These are phyloP conservation scores for Eucalyptus lansdowneana DNA, from an alignment of 345 rosid genomes.

Conservation along the genomic window DNA sequence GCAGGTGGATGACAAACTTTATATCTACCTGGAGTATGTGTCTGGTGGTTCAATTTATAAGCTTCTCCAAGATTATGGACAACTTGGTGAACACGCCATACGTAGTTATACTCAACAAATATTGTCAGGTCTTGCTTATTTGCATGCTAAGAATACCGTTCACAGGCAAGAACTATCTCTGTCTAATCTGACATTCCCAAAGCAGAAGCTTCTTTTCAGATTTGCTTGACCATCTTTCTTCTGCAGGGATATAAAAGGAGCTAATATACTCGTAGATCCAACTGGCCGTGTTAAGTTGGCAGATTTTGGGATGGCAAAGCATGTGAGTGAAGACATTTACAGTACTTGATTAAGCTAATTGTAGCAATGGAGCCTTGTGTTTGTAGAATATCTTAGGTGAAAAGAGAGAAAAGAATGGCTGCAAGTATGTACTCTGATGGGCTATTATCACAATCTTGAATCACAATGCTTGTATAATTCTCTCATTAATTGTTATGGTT, in stretches of 20 bases:
- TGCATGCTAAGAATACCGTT: slow-evolving; percentile 57
- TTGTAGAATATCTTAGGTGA: neutral
- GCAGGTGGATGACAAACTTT: slow-evolving; percentile 56
- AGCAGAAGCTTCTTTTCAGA: neutral
- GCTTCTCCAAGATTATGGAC: slow-evolving; percentile 73
- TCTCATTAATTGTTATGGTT: neutral
- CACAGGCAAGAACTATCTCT: slow-evolving; percentile 38
- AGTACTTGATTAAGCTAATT: neutral
- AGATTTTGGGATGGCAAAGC: slow-evolving; percentile 90
- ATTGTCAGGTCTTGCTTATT: slow-evolving; percentile 57
- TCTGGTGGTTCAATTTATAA: slow-evolving; percentile 80
- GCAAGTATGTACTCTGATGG: neutral
- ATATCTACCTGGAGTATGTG: slow-evolving; percentile 68
- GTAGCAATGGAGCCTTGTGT: neutral
- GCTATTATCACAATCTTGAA: neutral
- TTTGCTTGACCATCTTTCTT: neutral
- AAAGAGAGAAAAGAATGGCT: neutral
- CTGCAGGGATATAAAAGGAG: slow-evolving; percentile 74
- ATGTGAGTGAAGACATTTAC: slow-evolving; percentile 25
- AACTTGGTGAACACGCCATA: slow-evolving; percentile 48
- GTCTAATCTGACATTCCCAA: neutral
- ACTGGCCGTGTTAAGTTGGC: slow-evolving; percentile 70
- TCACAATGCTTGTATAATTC: neutral
- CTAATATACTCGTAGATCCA: slow-evolving; percentile 70
- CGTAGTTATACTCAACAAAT: slow-evolving; percentile 76